Evolutionary conservation across 768 basidiomycete genomes (phyloP).

Genomic region (Tulasnella sp.): DNA sequence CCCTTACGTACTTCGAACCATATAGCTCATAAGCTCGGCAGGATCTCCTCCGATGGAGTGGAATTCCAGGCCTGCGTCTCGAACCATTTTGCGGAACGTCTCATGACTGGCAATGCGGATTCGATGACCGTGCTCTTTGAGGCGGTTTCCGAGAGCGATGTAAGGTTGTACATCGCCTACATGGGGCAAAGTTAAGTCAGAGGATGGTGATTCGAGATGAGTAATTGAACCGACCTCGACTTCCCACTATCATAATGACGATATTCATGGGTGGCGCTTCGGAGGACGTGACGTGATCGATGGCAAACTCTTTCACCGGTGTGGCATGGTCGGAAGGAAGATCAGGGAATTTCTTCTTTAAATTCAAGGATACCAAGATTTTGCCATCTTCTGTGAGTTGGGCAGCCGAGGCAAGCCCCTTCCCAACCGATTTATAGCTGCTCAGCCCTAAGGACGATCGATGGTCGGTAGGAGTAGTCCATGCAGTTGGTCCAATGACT

Average conservation of each 20-base stretch:
- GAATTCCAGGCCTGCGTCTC: conserved; percentile 42
- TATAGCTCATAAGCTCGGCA: conserved; percentile 55
- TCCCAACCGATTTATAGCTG: conserved; percentile 30
- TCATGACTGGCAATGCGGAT: conserved; percentile 52
- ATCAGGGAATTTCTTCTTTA: conserved; percentile 40
- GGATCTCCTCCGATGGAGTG: conserved; percentile 53
- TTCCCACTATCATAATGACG: conserved; percentile 58
- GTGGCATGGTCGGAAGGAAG: conserved; percentile 36
- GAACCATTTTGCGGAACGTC: conserved; percentile 45
- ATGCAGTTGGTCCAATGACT: not conserved
- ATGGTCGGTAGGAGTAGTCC: not conserved
- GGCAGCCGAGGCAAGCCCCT: conserved; percentile 34
- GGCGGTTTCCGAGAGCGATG: conserved; percentile 41
- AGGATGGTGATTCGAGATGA: not conserved
- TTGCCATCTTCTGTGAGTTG: conserved; percentile 35
- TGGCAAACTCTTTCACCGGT: conserved; percentile 39
- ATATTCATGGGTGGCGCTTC: conserved; percentile 34
- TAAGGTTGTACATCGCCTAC: conserved; percentile 59
- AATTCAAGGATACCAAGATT: conserved; percentile 36
- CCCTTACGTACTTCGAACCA: conserved; percentile 48
- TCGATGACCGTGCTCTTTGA: conserved; percentile 42
- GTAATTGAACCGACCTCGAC: conserved; percentile 35
- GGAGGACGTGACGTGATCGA: conserved; percentile 23
- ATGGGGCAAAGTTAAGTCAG: not conserved
- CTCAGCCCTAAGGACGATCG: conserved; percentile 21